phyloP scores from a whole-genome alignment of 768 basidiomycete species.

The Mrakia gelida region DNA sequence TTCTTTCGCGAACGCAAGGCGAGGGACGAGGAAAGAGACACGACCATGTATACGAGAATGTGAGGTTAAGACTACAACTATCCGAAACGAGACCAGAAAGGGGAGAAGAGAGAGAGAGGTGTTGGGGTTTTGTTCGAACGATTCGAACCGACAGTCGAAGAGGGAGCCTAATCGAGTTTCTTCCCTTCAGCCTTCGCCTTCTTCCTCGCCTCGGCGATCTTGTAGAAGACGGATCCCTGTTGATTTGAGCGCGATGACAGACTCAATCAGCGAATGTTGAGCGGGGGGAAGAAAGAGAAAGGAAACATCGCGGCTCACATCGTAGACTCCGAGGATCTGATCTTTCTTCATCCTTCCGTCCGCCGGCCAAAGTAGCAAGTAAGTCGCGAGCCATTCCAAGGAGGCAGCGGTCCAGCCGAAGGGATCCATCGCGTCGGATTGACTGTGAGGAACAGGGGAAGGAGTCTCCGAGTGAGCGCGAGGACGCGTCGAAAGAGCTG shows the following conservation, averaged over 20 bases:
- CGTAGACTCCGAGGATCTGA: slow-evolving; percentile 48
- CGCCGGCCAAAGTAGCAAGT: slow-evolving; percentile 48
- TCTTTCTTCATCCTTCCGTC: slow-evolving; percentile 49
- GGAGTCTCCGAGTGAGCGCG: not conserved
- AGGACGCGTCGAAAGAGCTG: not conserved
- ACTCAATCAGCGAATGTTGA: not conserved
- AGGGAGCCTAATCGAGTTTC: not conserved
- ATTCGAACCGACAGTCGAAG: too few species aligned
- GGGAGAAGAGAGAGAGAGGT: not conserved
- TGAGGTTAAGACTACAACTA: not conserved
- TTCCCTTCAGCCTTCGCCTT: slow-evolving; percentile 35
- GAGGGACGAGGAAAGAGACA: too few species aligned
- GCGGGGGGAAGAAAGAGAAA: not conserved
- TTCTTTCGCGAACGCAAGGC: too few species aligned
- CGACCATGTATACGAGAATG: too few species aligned
- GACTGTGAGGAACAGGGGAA: not conserved
- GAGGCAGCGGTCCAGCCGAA: slow-evolving; percentile 39
- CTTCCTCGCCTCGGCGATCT: slow-evolving; percentile 40
- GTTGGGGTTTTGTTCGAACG: too few species aligned
- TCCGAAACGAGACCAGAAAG: not conserved
- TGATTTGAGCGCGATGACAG: not conserved
- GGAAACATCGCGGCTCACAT: slow-evolving; percentile 43
- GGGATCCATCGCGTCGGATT: not conserved
- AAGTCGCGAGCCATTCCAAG: slow-evolving; percentile 49
- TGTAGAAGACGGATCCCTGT: slow-evolving; percentile 22